phyloP scores from a whole-genome alignment of 257 asterid genomes.

The Rauvolfia tetraphylla region DNA sequence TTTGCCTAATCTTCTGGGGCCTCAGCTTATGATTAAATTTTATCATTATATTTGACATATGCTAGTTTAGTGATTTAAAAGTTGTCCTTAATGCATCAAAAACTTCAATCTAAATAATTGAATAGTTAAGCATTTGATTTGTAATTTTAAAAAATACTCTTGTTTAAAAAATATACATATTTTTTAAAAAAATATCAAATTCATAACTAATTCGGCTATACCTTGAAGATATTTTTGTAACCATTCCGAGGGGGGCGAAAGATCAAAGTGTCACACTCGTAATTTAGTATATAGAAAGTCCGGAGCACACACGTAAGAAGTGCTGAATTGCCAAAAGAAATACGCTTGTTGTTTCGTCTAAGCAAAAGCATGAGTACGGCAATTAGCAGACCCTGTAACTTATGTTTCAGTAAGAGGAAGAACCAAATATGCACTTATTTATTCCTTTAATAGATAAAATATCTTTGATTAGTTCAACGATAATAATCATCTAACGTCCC shows the following conservation, averaged over 20 bases:
- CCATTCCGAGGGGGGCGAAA: too few relatives aligned
- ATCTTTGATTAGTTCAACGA: conserved; percentile 11
- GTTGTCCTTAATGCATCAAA: too few relatives aligned
- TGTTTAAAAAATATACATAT: too few relatives aligned
- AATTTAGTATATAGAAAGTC: neutral
- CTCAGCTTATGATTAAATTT: neutral
- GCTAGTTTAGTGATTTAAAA: too few relatives aligned
- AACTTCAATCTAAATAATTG: too few relatives aligned
- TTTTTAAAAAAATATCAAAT: too few relatives aligned
- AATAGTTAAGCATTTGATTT: too few relatives aligned
- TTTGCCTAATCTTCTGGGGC: neutral
- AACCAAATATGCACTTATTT: conserved; percentile 16
- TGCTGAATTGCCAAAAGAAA: neutral
- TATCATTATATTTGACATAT: too few relatives aligned
- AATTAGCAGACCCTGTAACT: neutral
- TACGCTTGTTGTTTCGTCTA: too few relatives aligned
- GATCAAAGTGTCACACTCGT: neutral
- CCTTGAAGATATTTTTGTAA: too few relatives aligned
- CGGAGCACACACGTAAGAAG: neutral
- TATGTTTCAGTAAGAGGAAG: neutral
- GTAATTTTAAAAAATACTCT: too few relatives aligned
- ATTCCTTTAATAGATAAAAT: neutral
- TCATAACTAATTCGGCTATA: too few relatives aligned
- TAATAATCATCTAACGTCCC: neutral
- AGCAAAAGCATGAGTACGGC: neutral